Evolutionary conservation across 371 early-diverging fungal species (phyloP).

Genomic region (Mortierella sp.): DNA sequence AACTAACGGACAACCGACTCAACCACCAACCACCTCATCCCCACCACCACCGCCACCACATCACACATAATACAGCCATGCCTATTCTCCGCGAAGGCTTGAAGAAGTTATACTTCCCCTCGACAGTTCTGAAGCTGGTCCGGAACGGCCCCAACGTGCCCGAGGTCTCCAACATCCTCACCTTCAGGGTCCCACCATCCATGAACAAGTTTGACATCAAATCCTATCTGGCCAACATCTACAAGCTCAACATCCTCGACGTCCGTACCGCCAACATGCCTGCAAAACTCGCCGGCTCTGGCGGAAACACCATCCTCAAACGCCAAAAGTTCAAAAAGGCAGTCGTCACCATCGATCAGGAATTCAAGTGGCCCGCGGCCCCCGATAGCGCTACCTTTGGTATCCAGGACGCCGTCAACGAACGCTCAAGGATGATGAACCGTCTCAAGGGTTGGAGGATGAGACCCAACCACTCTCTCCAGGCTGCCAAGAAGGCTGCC

Average conservation of each 20-base stretch:
- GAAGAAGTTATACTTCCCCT: conserved; percentile 91
- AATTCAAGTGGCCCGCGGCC: conserved; percentile 85
- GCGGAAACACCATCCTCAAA: conserved; percentile 62
- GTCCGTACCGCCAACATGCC: conserved; percentile 91
- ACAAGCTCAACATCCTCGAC: conserved; percentile 86
- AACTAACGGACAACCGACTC: neutral
- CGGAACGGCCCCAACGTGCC: conserved; percentile 82
- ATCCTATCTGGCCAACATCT: conserved; percentile 88
- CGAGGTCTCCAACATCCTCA: conserved; percentile 84
- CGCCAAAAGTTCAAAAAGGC: conserved; percentile 88
- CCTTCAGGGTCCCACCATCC: conserved; percentile 92
- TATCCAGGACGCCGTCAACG: conserved; percentile 60
- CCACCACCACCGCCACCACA: neutral
- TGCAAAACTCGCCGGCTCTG: conserved; percentile 64
- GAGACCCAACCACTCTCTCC: conserved; percentile 57
- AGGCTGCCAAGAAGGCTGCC: conserved; percentile 51
- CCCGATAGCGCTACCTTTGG: conserved; percentile 76
- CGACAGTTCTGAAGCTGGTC: conserved; percentile 88
- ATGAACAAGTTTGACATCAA: conserved; percentile 96
- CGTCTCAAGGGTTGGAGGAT: conserved; percentile 86
- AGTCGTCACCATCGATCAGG: conserved; percentile 88
- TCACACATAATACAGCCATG: conserved; percentile 29
- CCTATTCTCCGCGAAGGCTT: conserved; percentile 63
- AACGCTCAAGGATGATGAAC: conserved; percentile 58
- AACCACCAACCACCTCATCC: neutral